Conservation (phyloP, 257 asterid genomes). For the Solanum virginianum region DNA sequence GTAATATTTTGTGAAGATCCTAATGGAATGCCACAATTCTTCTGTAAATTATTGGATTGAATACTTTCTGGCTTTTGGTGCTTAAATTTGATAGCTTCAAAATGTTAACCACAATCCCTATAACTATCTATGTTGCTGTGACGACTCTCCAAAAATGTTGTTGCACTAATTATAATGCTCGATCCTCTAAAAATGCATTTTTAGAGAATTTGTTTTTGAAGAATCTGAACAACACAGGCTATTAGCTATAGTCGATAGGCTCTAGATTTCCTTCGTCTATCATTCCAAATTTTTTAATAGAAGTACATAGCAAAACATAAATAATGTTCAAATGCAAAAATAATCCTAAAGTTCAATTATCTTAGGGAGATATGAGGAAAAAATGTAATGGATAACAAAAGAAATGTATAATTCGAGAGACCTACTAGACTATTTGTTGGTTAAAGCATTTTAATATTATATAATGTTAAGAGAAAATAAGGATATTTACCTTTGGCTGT, state of each 20-base stretch:
- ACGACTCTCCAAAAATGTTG: too few relatives aligned
- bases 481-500: too few relatives aligned
- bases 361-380: slow-evolving; percentile 45
- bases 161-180: not conserved
- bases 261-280: not conserved
- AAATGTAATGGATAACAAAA: not conserved
- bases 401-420: too few relatives aligned
- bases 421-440: too few relatives aligned
- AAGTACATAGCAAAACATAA: not conserved
- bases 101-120: not conserved
- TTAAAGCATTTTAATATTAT: too few relatives aligned
- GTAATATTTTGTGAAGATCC: not conserved
- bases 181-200: too few relatives aligned
- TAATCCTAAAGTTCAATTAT: slow-evolving; percentile 10
- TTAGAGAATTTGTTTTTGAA: too few relatives aligned
- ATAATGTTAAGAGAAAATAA: too few relatives aligned
- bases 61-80: not conserved
- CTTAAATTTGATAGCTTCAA: not conserved
- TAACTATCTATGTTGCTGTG: too few relatives aligned
- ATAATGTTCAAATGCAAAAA: not conserved
- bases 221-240: too few relatives aligned
- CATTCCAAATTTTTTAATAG: not conserved
- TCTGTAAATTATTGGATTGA: not conserved
- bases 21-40: not conserved
- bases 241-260: not conserved